Evolutionary conservation across 805 yeast genomes (phyloP).

Genomic region (Starmerella lactis-condensi): DNA sequence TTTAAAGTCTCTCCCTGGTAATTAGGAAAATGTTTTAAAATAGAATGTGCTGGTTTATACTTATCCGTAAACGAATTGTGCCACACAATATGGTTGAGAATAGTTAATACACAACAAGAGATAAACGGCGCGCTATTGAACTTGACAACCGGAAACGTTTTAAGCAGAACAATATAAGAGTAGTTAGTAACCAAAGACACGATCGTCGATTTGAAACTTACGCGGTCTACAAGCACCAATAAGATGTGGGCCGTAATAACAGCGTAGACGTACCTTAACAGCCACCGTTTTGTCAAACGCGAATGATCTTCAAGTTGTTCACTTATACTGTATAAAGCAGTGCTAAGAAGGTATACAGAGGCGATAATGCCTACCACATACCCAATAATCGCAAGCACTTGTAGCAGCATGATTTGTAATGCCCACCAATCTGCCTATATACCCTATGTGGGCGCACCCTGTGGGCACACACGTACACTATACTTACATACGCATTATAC

Average conservation of each 20-base stretch:
- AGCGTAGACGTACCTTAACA: slow-evolving; percentile 42
- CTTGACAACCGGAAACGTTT: slow-evolving; percentile 67
- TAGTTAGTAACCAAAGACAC: slow-evolving; percentile 54
- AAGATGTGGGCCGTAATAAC: slow-evolving; percentile 39
- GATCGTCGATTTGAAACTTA: slow-evolving; percentile 51
- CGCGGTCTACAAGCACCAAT: slow-evolving; percentile 53
- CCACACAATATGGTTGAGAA: slow-evolving; percentile 76
- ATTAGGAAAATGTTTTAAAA: slow-evolving; percentile 30
- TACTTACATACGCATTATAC: no score
- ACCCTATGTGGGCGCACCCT: no score
- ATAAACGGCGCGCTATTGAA: slow-evolving; percentile 55
- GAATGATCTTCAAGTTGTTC: slow-evolving; percentile 89
- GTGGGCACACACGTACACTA: no score
- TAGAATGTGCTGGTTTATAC: slow-evolving; percentile 37
- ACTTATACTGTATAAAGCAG: slow-evolving; percentile 77
- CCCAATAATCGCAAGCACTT: slow-evolving; percentile 42
- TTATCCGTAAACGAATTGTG: slow-evolving; percentile 63
- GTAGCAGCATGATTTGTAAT: slow-evolving; percentile 35
- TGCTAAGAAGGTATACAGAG: slow-evolving; percentile 50
- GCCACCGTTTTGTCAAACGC: slow-evolving; percentile 57
- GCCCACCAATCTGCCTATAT: no score
- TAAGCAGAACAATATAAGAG: slow-evolving; percentile 59
- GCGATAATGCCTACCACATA: slow-evolving; percentile 41
- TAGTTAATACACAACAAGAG: slow-evolving; percentile 49
- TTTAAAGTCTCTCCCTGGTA: slow-evolving; percentile 53